Percentiles rank a stretch among this genome's conserved stretches.
phyloP scores from a whole-genome alignment of 108 stramenopile species.

The Cylindrotheca closterium region DNA sequence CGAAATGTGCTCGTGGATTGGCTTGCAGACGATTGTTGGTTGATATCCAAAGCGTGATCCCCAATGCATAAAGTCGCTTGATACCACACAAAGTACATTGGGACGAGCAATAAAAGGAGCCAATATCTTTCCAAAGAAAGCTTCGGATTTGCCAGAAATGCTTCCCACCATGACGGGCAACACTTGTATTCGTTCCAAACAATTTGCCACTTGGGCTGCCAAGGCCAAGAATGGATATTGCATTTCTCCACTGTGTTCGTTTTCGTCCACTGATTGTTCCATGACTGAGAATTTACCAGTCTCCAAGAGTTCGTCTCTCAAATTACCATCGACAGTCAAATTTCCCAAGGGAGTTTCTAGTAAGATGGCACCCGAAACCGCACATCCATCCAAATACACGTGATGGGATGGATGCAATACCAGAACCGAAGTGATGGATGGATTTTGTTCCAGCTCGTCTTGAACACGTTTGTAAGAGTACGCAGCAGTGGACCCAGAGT shows the following conservation, averaged over 20 bases:
- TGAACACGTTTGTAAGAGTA: slow-evolving; percentile 61
- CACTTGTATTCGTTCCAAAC: slow-evolving; percentile 27
- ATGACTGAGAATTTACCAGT: slow-evolving; percentile 45
- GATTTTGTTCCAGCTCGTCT: slow-evolving; percentile 20
- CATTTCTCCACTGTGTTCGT: slow-evolving; percentile 89
- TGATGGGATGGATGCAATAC: slow-evolving; percentile 86
- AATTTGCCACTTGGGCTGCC: slow-evolving; percentile 35
- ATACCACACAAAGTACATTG: slow-evolving; percentile 62
- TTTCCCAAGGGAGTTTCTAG: slow-evolving; percentile 76
- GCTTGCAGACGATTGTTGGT: slow-evolving; percentile 21
- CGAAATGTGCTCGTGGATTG: slow-evolving; percentile 56
- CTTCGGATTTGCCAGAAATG: slow-evolving; percentile 45
- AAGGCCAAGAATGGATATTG: slow-evolving; percentile 85
- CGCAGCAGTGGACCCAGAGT: slow-evolving; percentile 86
- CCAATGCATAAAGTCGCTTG: slow-evolving; percentile 87
- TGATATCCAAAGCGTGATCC: slow-evolving; percentile 45
- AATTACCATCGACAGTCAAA: slow-evolving; percentile 55
- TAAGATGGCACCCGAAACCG: slow-evolving; percentile 55
- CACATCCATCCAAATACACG: slow-evolving; percentile 77
- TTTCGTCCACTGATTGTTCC: slow-evolving; percentile 61
- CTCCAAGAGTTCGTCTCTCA: slow-evolving; percentile 56
- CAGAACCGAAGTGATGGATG: slow-evolving; percentile 34
- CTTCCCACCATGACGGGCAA: slow-evolving; percentile 85
- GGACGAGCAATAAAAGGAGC: slow-evolving; percentile 52
- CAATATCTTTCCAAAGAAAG: slow-evolving; percentile 53